Evolutionary conservation across 352 stramenopile species (phyloP).

Genomic region (Phytophthora citrophthora): DNA sequence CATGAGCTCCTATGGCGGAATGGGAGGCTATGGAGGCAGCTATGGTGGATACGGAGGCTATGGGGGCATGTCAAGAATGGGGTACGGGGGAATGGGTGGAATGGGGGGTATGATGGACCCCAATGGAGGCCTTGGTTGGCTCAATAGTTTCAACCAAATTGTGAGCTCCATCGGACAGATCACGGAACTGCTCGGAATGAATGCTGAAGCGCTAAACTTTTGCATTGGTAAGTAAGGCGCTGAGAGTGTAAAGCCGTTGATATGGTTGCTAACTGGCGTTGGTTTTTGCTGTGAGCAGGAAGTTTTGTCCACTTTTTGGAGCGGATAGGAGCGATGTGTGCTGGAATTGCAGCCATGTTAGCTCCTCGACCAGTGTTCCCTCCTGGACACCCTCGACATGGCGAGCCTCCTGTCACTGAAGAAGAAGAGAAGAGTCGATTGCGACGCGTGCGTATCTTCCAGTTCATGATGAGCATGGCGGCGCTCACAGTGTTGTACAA

Average conservation of each 20-base stretch:
- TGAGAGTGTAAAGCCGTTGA: neutral
- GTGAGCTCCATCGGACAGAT: constrained; percentile 77
- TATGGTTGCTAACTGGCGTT: constrained; percentile 5
- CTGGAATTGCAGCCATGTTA: constrained; percentile 70
- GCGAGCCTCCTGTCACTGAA: constrained; percentile 61
- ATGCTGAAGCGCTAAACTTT: constrained; percentile 78
- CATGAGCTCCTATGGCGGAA: constrained; percentile 40
- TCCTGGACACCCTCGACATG: constrained; percentile 76
- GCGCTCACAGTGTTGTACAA: constrained; percentile 66
- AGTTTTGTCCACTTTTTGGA: constrained; percentile 89
- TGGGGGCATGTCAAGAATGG: constrained; percentile 39
- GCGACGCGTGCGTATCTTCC: constrained; percentile 79
- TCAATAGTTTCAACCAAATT: constrained; percentile 73
- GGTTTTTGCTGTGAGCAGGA: constrained; percentile 25
- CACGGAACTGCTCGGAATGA: constrained; percentile 81
- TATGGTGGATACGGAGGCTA: constrained; percentile 50
- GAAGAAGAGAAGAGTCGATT: constrained; percentile 77
- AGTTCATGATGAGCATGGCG: constrained; percentile 77
- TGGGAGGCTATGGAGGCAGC: constrained; percentile 45
- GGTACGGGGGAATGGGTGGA: constrained; percentile 47
- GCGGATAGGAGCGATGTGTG: constrained; percentile 80
- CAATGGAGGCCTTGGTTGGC: constrained; percentile 58
- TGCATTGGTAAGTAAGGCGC: constrained; percentile 50
- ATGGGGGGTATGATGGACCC: constrained; percentile 57
- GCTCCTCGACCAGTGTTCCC: constrained; percentile 67